Evolutionary conservation across 2,329 filamentous ascomycete genomes (phyloP).

Genomic region (Xylariaceae sp.): DNA sequence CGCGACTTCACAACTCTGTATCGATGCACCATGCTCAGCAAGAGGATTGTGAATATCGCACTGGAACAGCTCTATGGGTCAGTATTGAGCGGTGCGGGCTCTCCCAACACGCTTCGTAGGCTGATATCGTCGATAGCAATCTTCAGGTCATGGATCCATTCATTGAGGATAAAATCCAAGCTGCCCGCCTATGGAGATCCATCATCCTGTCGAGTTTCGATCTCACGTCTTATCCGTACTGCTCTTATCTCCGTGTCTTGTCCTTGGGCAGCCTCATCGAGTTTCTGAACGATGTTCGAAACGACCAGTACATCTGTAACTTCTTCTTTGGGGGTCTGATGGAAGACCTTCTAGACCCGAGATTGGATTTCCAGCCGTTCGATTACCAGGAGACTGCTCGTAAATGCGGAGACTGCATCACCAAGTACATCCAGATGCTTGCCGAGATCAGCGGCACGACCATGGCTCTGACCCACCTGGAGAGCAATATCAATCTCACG

Average conservation of each 20-base stretch:
- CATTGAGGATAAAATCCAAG: constrained; percentile 43
- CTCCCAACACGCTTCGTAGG: not conserved
- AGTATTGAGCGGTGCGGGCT: constrained; percentile 7
- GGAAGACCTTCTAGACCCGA: constrained; percentile 32
- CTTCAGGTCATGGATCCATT: constrained; percentile 41
- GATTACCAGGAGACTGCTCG: constrained; percentile 25
- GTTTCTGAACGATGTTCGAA: constrained; percentile 50
- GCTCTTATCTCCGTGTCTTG: constrained; percentile 59
- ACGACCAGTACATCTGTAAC: constrained; percentile 27
- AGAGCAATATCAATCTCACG: constrained; percentile 42
- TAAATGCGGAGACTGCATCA: constrained; percentile 54
- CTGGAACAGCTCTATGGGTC: constrained; percentile 60
- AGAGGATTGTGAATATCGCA: constrained; percentile 52
- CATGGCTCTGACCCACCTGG: constrained; percentile 53
- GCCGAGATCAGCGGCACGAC: constrained; percentile 40
- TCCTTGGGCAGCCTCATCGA: constrained; percentile 57
- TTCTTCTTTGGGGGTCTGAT: constrained; percentile 40
- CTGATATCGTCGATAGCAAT: constrained; percentile 35
- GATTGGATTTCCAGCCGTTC: constrained; percentile 16
- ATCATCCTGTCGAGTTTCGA: constrained; percentile 61
- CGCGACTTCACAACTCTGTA: constrained; percentile 58
- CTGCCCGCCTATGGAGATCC: constrained; percentile 62
- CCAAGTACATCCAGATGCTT: constrained; percentile 41
- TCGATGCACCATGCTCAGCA: constrained; percentile 51
- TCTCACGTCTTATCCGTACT: constrained; percentile 62